Conservation (phyloP, 108 stramenopile genomes). For the Cyclostephanos tholiformis region DNA sequence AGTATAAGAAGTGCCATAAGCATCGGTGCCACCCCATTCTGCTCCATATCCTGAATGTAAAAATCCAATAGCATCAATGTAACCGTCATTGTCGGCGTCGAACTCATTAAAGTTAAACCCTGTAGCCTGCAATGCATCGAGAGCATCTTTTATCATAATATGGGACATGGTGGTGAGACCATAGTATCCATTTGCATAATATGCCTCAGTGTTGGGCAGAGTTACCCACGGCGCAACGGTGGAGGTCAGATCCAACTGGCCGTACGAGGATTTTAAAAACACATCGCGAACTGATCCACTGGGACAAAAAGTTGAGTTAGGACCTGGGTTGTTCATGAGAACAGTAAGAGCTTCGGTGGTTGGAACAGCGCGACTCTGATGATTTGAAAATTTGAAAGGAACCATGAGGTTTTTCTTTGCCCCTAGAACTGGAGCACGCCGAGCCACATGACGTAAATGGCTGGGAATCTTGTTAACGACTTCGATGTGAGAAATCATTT, state of each 20-base stretch:
- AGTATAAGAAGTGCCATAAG: constrained; percentile 31
- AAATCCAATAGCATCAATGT: constrained; percentile 63
- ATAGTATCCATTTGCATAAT: constrained; percentile 51
- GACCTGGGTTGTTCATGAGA: constrained; percentile 48
- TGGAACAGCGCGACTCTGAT: constrained; percentile 39
- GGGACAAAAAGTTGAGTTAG: constrained; percentile 32
- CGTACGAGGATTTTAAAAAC: constrained; percentile 38
- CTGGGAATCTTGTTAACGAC: background rate
- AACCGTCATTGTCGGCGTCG: constrained; percentile 32
- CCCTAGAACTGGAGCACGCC: background rate
- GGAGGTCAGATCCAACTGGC: constrained; percentile 27
- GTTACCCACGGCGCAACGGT: constrained; percentile 54
- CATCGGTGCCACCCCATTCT: constrained; percentile 61
- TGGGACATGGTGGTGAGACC: constrained; percentile 26
- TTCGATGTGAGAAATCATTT: background rate
- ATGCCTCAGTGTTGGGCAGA: constrained; percentile 50
- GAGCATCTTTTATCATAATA: constrained; percentile 32
- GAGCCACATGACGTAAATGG: background rate
- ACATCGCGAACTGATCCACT: constrained; percentile 47
- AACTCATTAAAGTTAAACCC: constrained; percentile 21
- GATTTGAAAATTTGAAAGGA: constrained; percentile 55
- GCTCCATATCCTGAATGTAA: constrained; percentile 80
- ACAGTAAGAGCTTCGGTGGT: constrained; percentile 42
- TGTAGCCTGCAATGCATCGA: constrained; percentile 9
- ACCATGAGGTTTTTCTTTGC: constrained; percentile 37